A percentile compares a stretch with the other conserved stretches of the same genome.
Conservation (phyloP, 805 yeast species). For the Isabelozyma rhagii region DNA sequence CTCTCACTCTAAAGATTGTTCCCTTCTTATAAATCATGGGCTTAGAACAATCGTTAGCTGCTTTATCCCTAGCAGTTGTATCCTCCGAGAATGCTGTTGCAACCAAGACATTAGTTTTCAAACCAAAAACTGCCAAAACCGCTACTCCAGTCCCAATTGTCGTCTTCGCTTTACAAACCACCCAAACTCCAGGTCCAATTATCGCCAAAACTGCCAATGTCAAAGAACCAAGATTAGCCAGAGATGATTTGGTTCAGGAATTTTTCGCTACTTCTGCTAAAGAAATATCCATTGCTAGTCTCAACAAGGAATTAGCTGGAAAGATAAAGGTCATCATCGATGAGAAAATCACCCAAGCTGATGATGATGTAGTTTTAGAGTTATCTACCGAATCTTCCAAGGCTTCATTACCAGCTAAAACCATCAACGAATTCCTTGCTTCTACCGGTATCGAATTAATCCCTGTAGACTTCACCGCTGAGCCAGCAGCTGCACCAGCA, state of each 20-base stretch:
- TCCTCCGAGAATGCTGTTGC: constrained; percentile 48
- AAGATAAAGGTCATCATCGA: constrained; percentile 63
- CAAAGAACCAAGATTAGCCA: constrained; percentile 87
- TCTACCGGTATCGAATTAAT: constrained; percentile 50
- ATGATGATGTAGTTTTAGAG: constrained; percentile 33
- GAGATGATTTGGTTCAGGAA: constrained; percentile 69
- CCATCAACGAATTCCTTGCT: constrained; percentile 44
- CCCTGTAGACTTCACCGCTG: constrained; percentile 53
- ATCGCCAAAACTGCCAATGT: constrained; percentile 66
- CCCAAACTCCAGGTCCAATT: constrained; percentile 63
- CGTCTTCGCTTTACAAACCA: constrained; percentile 69
- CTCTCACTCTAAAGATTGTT: too few relatives aligned
- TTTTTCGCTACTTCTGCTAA: constrained; percentile 57
- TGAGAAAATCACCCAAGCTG: constrained; percentile 40
- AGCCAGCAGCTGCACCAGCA: constrained; percentile 27
- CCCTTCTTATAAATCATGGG: constrained; percentile 46
- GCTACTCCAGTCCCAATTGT: constrained; percentile 77
- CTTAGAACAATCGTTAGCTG: constrained; percentile 64
- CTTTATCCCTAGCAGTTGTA: constrained; percentile 59
- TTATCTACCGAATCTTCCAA: constrained; percentile 53
- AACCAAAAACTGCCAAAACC: constrained; percentile 85
- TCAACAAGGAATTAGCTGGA: constrained; percentile 43
- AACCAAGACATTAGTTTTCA: constrained; percentile 78
- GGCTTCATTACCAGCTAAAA: constrained; percentile 46
- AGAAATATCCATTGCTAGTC: constrained; percentile 58